These are phyloP conservation scores for Populus euphratica DNA, from an alignment of 345 rosid genomes.

Conservation along the genomic window DNA sequence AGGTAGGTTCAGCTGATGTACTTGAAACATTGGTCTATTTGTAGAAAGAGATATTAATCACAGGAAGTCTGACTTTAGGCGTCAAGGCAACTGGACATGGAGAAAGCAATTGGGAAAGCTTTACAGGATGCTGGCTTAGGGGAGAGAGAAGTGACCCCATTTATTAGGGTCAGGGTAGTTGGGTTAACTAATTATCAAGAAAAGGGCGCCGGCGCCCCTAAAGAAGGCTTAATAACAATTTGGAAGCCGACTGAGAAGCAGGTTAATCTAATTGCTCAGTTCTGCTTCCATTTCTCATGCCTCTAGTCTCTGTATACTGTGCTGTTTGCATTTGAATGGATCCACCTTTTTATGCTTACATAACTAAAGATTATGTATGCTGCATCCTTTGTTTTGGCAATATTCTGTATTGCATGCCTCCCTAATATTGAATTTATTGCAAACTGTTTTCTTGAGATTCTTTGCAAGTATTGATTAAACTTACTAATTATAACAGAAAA, in stretches of 20 bases:
- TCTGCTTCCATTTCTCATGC: background rate
- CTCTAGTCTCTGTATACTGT: background rate
- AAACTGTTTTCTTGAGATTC: no score
- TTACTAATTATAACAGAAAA: no score
- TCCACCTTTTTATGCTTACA: background rate
- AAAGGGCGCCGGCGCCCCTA: no score
- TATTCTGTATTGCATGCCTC: background rate
- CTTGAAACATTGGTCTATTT: slow-evolving; percentile 3
- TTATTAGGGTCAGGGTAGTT: slow-evolving; percentile 73
- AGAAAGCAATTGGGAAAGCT: slow-evolving; percentile 65
- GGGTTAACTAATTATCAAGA: slow-evolving; percentile 53
- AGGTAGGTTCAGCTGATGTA: slow-evolving; percentile 45
- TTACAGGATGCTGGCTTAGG: slow-evolving; percentile 62
- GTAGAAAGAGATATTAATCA: slow-evolving; percentile 20
- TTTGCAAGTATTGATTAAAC: no score
- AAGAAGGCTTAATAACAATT: slow-evolving; percentile 78
- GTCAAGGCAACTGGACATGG: slow-evolving; percentile 54
- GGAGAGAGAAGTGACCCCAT: slow-evolving; percentile 77
- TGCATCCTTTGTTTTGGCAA: background rate
- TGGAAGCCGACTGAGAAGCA: slow-evolving; percentile 93
- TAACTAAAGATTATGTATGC: background rate
- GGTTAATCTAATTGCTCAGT: slow-evolving; percentile 38
- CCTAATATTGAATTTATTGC: no score
- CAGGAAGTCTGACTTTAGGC: slow-evolving; percentile 43
- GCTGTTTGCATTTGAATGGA: background rate